Conservation (phyloP, 179 eudicot genomes). For the Heliamphora pulchella region DNA sequence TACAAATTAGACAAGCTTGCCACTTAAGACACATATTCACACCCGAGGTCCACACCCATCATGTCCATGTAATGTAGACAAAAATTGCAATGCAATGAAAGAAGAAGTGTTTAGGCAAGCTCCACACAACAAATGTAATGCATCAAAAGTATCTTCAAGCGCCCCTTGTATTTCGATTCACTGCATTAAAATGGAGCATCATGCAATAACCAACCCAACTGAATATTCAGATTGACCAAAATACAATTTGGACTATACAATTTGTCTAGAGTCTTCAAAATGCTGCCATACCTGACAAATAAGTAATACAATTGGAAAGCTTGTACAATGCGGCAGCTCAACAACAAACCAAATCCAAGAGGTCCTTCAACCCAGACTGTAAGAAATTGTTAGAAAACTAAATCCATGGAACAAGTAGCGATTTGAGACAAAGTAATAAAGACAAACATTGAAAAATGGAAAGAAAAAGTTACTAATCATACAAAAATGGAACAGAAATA, state of each 20-base stretch:
- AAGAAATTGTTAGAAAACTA: slow-evolving; percentile 11
- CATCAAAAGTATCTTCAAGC: too few relatives aligned
- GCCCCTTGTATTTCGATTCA: too few relatives aligned
- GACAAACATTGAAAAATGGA: neutral
- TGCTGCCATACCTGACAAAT: slow-evolving; percentile 68
- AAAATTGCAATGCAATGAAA: too few relatives aligned
- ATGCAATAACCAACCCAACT: neutral
- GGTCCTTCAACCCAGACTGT: slow-evolving; percentile 95
- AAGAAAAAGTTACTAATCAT: neutral
- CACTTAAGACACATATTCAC: too few relatives aligned
- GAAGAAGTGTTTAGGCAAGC: too few relatives aligned
- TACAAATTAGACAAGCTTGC: too few relatives aligned
- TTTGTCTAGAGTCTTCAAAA: neutral
- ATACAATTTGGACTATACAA: neutral
- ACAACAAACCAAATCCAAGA: slow-evolving; percentile 85
- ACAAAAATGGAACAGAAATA: neutral
- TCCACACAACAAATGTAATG: too few relatives aligned
- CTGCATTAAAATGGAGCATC: neutral
- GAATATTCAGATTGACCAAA: neutral
- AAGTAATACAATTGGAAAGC: slow-evolving; percentile 70
- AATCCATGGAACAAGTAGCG: neutral
- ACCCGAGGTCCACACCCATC: too few relatives aligned
- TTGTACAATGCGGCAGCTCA: slow-evolving; percentile 78
- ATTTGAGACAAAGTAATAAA: neutral
- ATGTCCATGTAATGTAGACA: too few relatives aligned